Conservation (phyloP, 2,329 filamentous ascomycete species). For the Fusarium ambrosium region DNA sequence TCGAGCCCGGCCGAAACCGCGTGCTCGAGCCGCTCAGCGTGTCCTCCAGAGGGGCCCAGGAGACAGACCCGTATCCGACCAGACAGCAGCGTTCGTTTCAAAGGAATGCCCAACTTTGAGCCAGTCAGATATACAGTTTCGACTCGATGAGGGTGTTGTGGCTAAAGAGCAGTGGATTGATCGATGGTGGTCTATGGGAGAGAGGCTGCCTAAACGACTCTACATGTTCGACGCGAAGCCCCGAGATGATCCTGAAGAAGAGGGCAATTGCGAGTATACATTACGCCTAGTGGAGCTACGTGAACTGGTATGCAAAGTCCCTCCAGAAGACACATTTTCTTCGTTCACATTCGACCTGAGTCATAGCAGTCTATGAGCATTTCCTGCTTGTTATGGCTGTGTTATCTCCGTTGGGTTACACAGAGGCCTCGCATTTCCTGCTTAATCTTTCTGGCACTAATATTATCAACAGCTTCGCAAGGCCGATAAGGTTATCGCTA, state of each 20-base stretch:
- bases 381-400: neutral
- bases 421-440: neutral
- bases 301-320: constrained; percentile 11
- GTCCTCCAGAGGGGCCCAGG: neutral
- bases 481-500: neutral
- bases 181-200: constrained; percentile 18
- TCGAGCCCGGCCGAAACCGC: constrained; percentile 19
- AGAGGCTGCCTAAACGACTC: constrained; percentile 13
- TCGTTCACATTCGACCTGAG: neutral
- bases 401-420: too few relatives aligned
- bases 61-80: neutral
- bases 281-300: constrained; percentile 4
- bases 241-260: neutral
- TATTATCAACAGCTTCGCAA: constrained; percentile 4
- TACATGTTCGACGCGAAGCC: constrained; percentile 9
- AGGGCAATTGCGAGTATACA: constrained; percentile 13
- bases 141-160: neutral
- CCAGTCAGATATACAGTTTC: neutral
- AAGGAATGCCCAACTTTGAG: neutral
- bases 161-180: constrained; percentile 29
- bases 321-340: neutral
- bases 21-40: constrained; percentile 2
- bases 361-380: neutral
- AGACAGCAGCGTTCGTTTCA: constrained; percentile 8
- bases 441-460: neutral